phyloP scores from a whole-genome alignment of 345 rosid species.

The Salix brachista region DNA sequence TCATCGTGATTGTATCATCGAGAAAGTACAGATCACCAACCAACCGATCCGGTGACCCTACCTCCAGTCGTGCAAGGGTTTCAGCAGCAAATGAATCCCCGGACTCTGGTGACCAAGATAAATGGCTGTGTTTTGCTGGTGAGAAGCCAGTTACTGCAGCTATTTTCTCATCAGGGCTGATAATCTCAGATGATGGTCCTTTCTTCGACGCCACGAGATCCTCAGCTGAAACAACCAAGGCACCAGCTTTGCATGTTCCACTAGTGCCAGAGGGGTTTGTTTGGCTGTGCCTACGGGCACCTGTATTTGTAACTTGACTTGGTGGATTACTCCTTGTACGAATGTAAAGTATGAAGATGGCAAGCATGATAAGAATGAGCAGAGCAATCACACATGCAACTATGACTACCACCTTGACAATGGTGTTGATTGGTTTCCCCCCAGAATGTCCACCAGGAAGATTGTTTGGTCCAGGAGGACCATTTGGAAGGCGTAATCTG shows the following conservation, averaged over 20 bases:
- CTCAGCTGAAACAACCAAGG: slow-evolving; percentile 75
- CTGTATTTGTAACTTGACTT: slow-evolving; percentile 46
- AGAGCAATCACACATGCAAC: slow-evolving; percentile 69
- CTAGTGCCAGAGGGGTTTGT: slow-evolving; percentile 46
- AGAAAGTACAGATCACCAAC: slow-evolving; percentile 90
- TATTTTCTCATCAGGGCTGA: slow-evolving; percentile 73
- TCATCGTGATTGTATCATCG: slow-evolving; percentile 75
- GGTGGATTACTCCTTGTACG: slow-evolving; percentile 48
- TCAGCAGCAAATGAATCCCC: slow-evolving; percentile 87
- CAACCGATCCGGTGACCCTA: slow-evolving; percentile 83
- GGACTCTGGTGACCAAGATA: slow-evolving; percentile 93
- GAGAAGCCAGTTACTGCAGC: slow-evolving; percentile 67
- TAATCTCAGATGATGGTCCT: slow-evolving; percentile 74
- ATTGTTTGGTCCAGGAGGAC: slow-evolving; percentile 43
- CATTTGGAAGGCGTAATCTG: slow-evolving; percentile 49
- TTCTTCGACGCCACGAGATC: slow-evolving; percentile 73
- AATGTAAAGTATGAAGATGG: slow-evolving; percentile 59
- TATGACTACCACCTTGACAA: slow-evolving; percentile 66
- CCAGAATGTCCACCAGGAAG: slow-evolving; percentile 37
- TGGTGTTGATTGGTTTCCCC: slow-evolving; percentile 44
- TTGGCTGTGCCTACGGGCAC: slow-evolving; percentile 35
- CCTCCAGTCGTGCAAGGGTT: slow-evolving; percentile 75
- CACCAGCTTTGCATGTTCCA: slow-evolving; percentile 52
- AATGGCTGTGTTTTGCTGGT: slow-evolving; percentile 73
- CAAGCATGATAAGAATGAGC: slow-evolving; percentile 67